Conservation (phyloP, 176 grass and related monocot species). For the Triticum aestivum region DNA sequence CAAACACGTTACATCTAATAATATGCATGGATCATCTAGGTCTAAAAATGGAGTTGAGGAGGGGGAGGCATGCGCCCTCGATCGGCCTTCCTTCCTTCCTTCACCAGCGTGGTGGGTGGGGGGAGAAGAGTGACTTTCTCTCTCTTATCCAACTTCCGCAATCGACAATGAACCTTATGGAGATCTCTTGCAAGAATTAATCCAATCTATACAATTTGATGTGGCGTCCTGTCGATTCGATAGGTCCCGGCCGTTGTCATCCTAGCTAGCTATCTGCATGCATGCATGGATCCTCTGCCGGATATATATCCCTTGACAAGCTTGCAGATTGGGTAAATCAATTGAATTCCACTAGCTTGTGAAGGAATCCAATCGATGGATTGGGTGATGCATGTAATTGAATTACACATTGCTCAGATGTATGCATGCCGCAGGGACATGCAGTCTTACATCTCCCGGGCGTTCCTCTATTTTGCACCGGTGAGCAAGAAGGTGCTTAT, state of each 20-base stretch:
- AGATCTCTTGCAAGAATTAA: neutral
- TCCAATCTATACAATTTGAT: neutral
- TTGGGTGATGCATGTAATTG: too few species aligned
- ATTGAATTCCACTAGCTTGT: neutral
- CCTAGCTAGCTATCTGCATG: neutral
- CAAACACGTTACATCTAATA: neutral
- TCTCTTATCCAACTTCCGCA: too few species aligned
- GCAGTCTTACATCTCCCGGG: conserved; percentile 72
- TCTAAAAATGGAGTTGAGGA: neutral
- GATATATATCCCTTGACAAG: conserved; percentile 72
- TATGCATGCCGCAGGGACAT: conserved; percentile 59
- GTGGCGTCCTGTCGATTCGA: neutral
- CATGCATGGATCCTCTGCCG: conserved; percentile 48
- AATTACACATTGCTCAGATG: too few species aligned
- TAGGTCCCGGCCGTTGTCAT: neutral
- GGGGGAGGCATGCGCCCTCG: too few species aligned
- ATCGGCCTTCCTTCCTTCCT: neutral
- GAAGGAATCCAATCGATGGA: neutral
- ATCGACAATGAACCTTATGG: neutral
- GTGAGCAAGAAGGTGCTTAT: conserved; percentile 79
- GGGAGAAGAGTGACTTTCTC: too few species aligned
- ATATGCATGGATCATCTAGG: neutral
- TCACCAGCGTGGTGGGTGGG: neutral
- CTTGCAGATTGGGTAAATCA: conserved; percentile 52
- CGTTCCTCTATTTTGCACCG: conserved; percentile 76